phyloP scores from a whole-genome alignment of 2,329 filamentous ascomycete genomes.

The Fusarium torulosum region DNA sequence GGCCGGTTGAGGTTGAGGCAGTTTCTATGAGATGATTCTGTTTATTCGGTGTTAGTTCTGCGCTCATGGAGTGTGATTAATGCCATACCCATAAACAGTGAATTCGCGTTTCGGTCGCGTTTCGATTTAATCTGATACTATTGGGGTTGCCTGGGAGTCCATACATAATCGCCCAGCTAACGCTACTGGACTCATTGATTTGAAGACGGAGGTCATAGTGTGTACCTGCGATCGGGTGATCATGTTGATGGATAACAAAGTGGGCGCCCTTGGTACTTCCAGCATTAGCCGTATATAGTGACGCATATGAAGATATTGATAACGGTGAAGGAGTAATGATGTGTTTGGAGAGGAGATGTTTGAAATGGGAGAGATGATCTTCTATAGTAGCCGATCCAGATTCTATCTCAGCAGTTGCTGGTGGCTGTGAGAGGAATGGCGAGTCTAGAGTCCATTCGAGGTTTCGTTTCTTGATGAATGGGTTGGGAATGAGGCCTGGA shows the following conservation, averaged over 20 bases:
- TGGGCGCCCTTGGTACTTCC: constrained; percentile 58
- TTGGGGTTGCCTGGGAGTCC: constrained; percentile 71
- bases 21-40: constrained; percentile 73
- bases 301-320: constrained; percentile 51
- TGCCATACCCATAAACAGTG: constrained; percentile 68
- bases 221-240: constrained; percentile 75
- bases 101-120: constrained; percentile 72
- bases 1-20: constrained; percentile 65
- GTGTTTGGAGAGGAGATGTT: constrained; percentile 49
- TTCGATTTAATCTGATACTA: constrained; percentile 64
- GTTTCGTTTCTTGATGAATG: constrained; percentile 62
- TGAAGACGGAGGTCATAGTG: constrained; percentile 79
- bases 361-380: constrained; percentile 58
- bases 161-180: constrained; percentile 75
- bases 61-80: background rate
- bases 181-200: constrained; percentile 74
- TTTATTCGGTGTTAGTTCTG: background rate
- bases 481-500: constrained; percentile 57
- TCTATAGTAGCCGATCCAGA: constrained; percentile 53
- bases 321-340: constrained; percentile 51
- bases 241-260: constrained; percentile 80
- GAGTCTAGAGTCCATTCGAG: constrained; percentile 58
- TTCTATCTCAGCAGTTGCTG: constrained; percentile 56
- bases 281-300: constrained; percentile 54
- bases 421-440: constrained; percentile 1